Evolutionary conservation across 495 filamentous ascomycete species (phyloP).

Genomic region (Xylaria longipes): DNA sequence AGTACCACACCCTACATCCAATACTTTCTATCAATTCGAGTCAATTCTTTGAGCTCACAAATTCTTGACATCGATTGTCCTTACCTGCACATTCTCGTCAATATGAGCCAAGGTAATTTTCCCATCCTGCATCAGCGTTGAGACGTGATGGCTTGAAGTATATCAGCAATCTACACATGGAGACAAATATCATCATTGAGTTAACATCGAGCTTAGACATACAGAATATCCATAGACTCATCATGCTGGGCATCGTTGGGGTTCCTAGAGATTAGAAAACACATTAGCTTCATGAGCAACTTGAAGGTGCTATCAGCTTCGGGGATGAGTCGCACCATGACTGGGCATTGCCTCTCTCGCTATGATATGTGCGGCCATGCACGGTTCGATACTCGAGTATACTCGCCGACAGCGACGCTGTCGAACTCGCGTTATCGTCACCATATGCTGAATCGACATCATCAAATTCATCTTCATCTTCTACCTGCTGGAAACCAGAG

Average conservation of each 20-base stretch:
- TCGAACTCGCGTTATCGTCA: conserved; percentile 42
- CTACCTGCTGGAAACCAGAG: background rate
- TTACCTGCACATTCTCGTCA: conserved; percentile 36
- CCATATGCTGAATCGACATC: conserved; percentile 40
- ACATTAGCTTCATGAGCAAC: background rate
- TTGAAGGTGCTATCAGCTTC: too few species aligned
- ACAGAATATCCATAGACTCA: conserved; percentile 46
- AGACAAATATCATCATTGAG: background rate
- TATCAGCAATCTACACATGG: conserved; percentile 6
- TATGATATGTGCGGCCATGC: conserved; percentile 50
- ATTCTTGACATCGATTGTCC: background rate
- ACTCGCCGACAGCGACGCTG: conserved; percentile 52
- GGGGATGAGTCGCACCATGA: conserved; percentile 37
- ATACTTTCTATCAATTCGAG: conserved; percentile 33
- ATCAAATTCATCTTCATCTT: conserved; percentile 32
- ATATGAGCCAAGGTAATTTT: conserved; percentile 52
- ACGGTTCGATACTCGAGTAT: conserved; percentile 53
- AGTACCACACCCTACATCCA: conserved; percentile 49
- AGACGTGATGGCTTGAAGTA: conserved; percentile 40
- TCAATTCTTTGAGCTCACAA: background rate
- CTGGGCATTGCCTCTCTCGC: conserved; percentile 39
- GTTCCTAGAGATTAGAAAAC: conserved; percentile 31
- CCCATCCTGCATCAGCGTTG: conserved; percentile 45
- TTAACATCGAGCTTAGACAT: background rate
- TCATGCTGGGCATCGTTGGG: conserved; percentile 47